A percentile compares a stretch with the other conserved stretches of the same genome.
phyloP scores from a whole-genome alignment of 805 yeast genomes.

The Cyberlindnera maclurae region DNA sequence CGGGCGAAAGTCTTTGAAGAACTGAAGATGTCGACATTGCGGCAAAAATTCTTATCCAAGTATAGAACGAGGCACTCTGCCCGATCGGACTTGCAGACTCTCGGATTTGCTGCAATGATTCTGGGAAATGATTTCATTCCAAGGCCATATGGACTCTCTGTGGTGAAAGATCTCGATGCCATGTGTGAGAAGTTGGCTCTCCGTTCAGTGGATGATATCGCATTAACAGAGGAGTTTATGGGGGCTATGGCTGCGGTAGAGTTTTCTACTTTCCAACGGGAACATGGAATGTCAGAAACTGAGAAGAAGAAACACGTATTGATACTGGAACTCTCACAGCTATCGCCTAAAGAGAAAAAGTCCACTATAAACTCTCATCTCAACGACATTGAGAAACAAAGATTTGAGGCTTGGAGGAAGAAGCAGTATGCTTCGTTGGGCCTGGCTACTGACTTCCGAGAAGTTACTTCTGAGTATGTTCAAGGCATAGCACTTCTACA shows the following conservation, averaged over 20 bases:
- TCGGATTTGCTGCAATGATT: constrained; percentile 39
- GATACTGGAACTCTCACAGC: constrained; percentile 23
- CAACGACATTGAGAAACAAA: constrained; percentile 52
- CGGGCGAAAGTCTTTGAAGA: constrained; percentile 56
- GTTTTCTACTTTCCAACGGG: not conserved
- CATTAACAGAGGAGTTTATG: constrained; percentile 27
- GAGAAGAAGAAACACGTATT: not conserved
- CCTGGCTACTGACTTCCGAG: constrained; percentile 31
- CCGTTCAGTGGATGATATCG: not conserved
- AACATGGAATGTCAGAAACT: not conserved
- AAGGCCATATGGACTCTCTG: constrained; percentile 35
- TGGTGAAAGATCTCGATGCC: not conserved
- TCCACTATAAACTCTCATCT: constrained; percentile 35
- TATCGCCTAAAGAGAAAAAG: constrained; percentile 40
- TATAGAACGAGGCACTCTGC: not conserved
- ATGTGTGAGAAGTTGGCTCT: not conserved
- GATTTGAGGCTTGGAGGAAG: constrained; percentile 70
- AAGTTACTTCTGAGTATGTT: constrained; percentile 63
- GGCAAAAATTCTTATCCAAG: not conserved
- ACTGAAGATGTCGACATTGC: constrained; percentile 37
- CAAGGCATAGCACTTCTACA: constrained; percentile 95
- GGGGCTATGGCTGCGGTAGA: constrained; percentile 2
- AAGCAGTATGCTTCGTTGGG: constrained; percentile 41
- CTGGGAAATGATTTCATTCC: constrained; percentile 97
- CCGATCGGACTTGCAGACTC: not conserved